Percentiles rank a stretch among this genome's conserved stretches.
phyloP scores from a whole-genome alignment of 2,329 filamentous ascomycete species.

The Stachybotrys chlorohalonatus region DNA sequence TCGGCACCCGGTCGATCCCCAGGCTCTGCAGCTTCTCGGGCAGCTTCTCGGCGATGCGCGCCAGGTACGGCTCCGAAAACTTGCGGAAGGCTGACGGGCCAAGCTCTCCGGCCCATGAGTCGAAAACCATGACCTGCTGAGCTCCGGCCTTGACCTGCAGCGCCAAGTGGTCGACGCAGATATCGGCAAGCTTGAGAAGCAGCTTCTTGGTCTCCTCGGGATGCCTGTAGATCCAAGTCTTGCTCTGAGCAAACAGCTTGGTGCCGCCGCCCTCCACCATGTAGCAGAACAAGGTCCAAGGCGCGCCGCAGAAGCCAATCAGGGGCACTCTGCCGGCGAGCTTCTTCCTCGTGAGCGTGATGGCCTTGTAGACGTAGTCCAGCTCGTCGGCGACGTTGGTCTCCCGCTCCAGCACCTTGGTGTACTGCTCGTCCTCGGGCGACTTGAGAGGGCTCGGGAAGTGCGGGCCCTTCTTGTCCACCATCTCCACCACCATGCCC shows the following conservation, averaged over 20 bases:
- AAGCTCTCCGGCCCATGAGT: conserved; percentile 95
- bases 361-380: conserved; percentile 92
- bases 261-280: conserved; percentile 98
- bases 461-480: conserved; percentile 92
- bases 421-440: conserved; percentile 78
- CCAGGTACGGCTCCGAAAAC: conserved; percentile 80
- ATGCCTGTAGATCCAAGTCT: conserved; percentile 95
- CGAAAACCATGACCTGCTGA: conserved; percentile 94
- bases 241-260: conserved; percentile 88
- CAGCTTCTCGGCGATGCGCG: conserved; percentile 73
- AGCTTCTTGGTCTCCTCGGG: conserved; percentile 70
- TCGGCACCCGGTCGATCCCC: conserved; percentile 72
- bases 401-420: conserved; percentile 61
- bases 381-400: conserved; percentile 82
- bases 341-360: conserved; percentile 84
- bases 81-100: conserved; percentile 74
- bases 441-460: conserved; percentile 78
- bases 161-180: conserved; percentile 91
- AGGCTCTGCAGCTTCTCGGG: conserved; percentile 66
- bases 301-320: conserved; percentile 93
- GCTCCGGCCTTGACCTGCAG: conserved; percentile 88
- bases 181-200: conserved; percentile 82
- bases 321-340: conserved; percentile 80
- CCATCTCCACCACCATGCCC: conserved; percentile 98
- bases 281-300: conserved; percentile 95